phyloP scores from a whole-genome alignment of 164 flowering plant species.

The Cinnamomum micranthum region DNA sequence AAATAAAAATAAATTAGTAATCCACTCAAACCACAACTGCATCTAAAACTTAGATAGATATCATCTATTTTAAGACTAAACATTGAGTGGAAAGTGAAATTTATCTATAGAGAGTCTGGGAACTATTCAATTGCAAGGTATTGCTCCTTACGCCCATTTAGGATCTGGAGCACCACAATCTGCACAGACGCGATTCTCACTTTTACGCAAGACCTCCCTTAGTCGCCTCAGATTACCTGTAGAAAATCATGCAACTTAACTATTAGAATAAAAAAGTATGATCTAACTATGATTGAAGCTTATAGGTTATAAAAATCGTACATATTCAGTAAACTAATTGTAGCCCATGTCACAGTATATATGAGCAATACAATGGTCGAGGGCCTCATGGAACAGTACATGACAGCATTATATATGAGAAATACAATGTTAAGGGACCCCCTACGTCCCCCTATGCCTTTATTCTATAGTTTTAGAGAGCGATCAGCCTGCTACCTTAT shows the following conservation, averaged over 20 bases:
- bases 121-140: neutral
- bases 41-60: neutral
- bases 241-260: neutral
- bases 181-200: conserved; percentile 84
- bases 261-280: neutral
- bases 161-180: conserved; percentile 98
- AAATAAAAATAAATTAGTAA: too few species aligned
- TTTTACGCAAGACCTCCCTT: conserved; percentile 56
- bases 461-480: neutral
- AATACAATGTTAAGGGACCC: neutral
- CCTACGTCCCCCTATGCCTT: neutral
- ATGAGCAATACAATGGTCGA: neutral
- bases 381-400: too few species aligned
- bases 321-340: neutral
- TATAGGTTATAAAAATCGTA: neutral
- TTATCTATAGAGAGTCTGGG: neutral
- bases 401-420: neutral
- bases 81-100: neutral
- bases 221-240: conserved; percentile 68
- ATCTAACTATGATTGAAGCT: neutral
- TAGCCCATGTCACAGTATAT: neutral
- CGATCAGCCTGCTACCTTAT: neutral
- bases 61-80: neutral
- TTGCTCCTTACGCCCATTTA: conserved; percentile 93
- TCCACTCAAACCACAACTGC: neutral